Conservation (phyloP, 1,284 basidiomycete genomes). For the Cutaneotrichosporon dermatis region DNA sequence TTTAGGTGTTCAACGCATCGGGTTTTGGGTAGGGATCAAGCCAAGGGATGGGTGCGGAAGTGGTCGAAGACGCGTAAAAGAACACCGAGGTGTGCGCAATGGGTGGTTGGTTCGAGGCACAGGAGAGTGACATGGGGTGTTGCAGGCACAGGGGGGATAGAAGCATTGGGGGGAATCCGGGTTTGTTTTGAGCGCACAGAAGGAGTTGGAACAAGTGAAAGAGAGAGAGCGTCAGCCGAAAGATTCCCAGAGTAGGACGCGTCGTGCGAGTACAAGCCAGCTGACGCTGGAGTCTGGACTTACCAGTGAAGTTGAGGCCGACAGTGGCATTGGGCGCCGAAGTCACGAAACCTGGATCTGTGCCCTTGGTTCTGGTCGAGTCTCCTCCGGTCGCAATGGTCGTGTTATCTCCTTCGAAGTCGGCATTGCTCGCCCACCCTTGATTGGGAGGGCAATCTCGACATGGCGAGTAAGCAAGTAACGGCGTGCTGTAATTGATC, state of each 20-base stretch:
- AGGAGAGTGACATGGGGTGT: not conserved
- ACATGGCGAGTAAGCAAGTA: constrained; percentile 32
- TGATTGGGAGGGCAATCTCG: constrained; percentile 20
- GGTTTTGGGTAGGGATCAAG: no score
- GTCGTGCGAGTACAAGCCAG: no score
- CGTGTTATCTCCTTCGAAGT: constrained; percentile 1
- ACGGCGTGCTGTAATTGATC: constrained; percentile 25
- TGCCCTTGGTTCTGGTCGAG: constrained; percentile 14
- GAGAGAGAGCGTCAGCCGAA: not conserved
- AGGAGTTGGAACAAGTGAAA: no score
- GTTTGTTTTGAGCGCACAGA: no score
- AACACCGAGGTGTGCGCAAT: not conserved
- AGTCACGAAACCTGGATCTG: constrained; percentile 23
- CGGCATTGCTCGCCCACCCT: constrained; percentile 1
- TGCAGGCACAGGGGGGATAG: constrained; percentile 1
- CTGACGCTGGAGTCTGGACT: constrained; percentile 2
- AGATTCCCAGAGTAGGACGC: not conserved
- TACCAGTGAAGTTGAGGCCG: constrained; percentile 28
- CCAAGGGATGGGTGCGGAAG: not conserved
- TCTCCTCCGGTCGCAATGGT: not conserved
- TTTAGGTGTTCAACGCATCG: not conserved
- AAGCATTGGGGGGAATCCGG: no score
- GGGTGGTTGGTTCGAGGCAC: not conserved
- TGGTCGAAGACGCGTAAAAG: not conserved
- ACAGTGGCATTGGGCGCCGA: constrained; percentile 8